These are phyloP conservation scores for Torulaspora globosa DNA, from an alignment of 1,139 yeast species.

Conservation along the genomic window DNA sequence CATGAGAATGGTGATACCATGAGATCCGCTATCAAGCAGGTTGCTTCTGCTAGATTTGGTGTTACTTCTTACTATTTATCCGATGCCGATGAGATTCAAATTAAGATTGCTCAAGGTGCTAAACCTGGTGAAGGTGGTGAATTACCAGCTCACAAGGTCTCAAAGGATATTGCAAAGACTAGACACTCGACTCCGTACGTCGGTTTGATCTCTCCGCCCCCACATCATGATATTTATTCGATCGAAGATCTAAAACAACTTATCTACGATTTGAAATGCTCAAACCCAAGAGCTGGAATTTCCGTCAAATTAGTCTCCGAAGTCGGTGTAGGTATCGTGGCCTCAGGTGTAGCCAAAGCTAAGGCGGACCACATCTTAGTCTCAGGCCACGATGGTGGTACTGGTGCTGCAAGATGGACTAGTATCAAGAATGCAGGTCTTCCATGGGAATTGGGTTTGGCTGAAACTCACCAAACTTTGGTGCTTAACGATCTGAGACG, in stretches of 20 bases:
- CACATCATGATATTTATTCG: constrained; percentile 97
- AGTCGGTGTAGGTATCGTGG: constrained; percentile 98
- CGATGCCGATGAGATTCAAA: constrained; percentile 96
- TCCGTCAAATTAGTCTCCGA: constrained; percentile 95
- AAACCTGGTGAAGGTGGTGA: constrained; percentile 99
- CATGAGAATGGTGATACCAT: constrained; percentile 89
- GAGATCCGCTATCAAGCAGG: constrained; percentile 97
- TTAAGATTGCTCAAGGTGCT: constrained; percentile 99
- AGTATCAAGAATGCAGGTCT: constrained; percentile 95
- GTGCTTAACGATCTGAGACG: constrained; percentile 95
- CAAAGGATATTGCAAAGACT: constrained; percentile 83
- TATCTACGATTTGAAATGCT: constrained; percentile 92
- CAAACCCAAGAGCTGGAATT: constrained; percentile 95
- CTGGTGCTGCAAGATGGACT: constrained; percentile 98
- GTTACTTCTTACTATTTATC: constrained; percentile 91
- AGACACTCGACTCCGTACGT: constrained; percentile 97
- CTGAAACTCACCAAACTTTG: constrained; percentile 96
- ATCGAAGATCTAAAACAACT: constrained; percentile 97
- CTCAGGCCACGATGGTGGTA: constrained; percentile 99
- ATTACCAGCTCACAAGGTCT: constrained; percentile 91
- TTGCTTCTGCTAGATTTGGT: constrained; percentile 98
- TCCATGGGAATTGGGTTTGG: constrained; percentile 98
- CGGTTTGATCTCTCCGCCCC: constrained; percentile 96
- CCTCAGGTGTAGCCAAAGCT: constrained; percentile 98
- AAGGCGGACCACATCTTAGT: constrained; percentile 94